Conservation (phyloP, 257 asterid genomes). For the Capsicum pubescens region DNA sequence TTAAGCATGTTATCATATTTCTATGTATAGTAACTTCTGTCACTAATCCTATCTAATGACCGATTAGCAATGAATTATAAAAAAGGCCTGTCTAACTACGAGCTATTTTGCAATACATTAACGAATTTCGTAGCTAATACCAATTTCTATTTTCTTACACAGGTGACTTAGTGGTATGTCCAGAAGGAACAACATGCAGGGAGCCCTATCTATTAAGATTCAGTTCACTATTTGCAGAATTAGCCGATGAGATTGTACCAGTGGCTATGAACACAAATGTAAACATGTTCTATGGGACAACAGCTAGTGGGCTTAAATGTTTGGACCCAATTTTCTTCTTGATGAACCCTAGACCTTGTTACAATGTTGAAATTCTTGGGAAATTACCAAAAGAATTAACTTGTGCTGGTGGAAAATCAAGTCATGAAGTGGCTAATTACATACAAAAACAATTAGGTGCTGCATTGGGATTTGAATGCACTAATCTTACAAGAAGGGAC, state of each 20-base stretch:
- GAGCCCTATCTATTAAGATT: conserved; percentile 87
- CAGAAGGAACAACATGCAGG: conserved; percentile 96
- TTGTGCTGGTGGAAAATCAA: conserved; percentile 72
- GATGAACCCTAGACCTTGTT: conserved; percentile 82
- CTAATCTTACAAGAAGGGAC: conserved; percentile 75
- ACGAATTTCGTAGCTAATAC: background rate
- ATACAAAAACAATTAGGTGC: conserved; percentile 65
- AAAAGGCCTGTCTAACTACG: too few species aligned
- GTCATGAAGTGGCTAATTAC: conserved; percentile 87
- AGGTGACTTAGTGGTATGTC: conserved; percentile 88
- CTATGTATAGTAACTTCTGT: too few species aligned
- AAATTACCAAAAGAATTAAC: conserved; percentile 67
- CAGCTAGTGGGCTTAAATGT: conserved; percentile 90
- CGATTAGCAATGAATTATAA: too few species aligned
- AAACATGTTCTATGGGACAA: conserved; percentile 88
- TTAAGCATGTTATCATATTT: too few species aligned
- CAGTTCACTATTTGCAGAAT: conserved; percentile 85
- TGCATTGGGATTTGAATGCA: conserved; percentile 91
- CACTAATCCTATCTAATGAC: too few species aligned
- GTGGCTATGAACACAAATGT: conserved; percentile 79
- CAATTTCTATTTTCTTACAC: background rate
- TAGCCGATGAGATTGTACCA: conserved; percentile 82
- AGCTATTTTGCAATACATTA: too few species aligned
- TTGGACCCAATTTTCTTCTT: conserved; percentile 82
- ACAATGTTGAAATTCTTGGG: conserved; percentile 53